A percentile compares a stretch with the other conserved stretches of the same genome.
Conservation (phyloP, 2,329 filamentous ascomycete genomes). For the Aspergillus phoenicis region DNA sequence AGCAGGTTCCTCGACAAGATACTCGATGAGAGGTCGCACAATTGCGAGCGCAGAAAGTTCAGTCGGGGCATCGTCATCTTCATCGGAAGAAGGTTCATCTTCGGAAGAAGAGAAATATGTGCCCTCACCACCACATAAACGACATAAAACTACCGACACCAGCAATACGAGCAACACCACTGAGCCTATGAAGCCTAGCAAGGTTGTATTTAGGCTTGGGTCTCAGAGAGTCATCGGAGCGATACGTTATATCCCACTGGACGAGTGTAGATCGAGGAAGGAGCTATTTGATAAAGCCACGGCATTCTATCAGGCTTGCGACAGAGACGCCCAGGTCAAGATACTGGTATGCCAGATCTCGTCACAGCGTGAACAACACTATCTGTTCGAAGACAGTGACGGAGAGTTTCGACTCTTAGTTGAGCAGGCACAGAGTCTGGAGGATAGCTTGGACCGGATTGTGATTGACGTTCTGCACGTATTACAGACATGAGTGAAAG, state of each 20-base stretch:
- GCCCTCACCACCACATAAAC: not conserved
- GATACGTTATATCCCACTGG: conserved; percentile 22
- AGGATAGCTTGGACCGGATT: not conserved
- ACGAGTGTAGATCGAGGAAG: conserved; percentile 17
- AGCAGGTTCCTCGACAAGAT: not conserved
- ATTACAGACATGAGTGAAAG: not conserved
- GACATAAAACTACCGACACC: not conserved
- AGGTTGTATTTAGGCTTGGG: conserved; percentile 23
- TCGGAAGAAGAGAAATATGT: conserved; percentile 4
- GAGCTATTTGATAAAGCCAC: conserved; percentile 26
- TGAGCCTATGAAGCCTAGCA: not conserved
- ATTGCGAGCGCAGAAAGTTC: not conserved
- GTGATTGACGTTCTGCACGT: conserved; percentile 2
- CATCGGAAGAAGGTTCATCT: not conserved
- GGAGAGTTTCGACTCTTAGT: conserved; percentile 27
- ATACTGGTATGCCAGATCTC: conserved; percentile 21
- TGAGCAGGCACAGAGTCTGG: conserved; percentile 15
- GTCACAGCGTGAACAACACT: conserved; percentile 17
- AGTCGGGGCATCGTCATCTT: not conserved
- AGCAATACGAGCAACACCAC: not conserved
- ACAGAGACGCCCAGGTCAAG: conserved; percentile 13
- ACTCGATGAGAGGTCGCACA: not conserved
- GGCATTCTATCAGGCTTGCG: conserved; percentile 22
- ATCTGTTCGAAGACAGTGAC: conserved; percentile 23
- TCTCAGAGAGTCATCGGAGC: conserved; percentile 13